phyloP scores from a whole-genome alignment of 139 green algal genomes.

The Gonium pectorale region DNA sequence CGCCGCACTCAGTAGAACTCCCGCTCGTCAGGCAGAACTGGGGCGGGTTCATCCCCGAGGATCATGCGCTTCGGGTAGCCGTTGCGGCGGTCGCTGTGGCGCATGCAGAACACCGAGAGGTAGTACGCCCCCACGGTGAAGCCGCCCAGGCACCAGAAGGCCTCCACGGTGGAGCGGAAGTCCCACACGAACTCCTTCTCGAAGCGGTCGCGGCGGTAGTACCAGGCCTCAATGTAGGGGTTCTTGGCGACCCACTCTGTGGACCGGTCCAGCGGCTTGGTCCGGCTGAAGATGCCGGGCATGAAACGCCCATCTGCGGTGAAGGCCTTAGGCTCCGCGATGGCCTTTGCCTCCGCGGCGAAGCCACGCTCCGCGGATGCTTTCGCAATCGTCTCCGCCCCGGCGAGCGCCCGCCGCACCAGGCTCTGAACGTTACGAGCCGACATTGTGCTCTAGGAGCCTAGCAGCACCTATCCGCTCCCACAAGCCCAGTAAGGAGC shows the following conservation, averaged over 20 bases:
- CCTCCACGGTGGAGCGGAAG: constrained; percentile 50
- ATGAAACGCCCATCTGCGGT: constrained; percentile 31
- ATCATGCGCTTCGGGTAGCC: constrained; percentile 43
- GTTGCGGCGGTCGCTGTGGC: constrained; percentile 24
- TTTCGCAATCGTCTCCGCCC: constrained; percentile 13
- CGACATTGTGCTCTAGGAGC: constrained; percentile 4
- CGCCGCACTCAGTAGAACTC: constrained; percentile 63
- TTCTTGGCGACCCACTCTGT: constrained; percentile 47
- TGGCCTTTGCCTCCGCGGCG: constrained; percentile 14
- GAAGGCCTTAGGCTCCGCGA: constrained; percentile 9
- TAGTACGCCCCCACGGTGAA: constrained; percentile 37
- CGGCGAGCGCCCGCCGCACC: constrained; percentile 5
- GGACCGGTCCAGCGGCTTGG: constrained; percentile 47
- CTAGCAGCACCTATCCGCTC: too few species aligned
- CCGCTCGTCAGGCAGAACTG: constrained; percentile 47
- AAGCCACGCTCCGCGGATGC: constrained; percentile 14
- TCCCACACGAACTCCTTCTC: constrained; percentile 57
- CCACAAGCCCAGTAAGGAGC: too few species aligned
- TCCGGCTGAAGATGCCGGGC: constrained; percentile 34
- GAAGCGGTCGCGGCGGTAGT: constrained; percentile 45
- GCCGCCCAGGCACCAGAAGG: constrained; percentile 38
- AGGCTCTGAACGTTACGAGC: constrained; percentile 20
- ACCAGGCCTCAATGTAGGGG: constrained; percentile 55
- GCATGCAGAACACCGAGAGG: constrained; percentile 41
- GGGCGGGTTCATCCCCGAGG: constrained; percentile 32